Percentiles rank a stretch among this genome's conserved stretches.
Evolutionary conservation across 2,329 filamentous ascomycete species (phyloP).

Genomic region (Diaporthe citri): DNA sequence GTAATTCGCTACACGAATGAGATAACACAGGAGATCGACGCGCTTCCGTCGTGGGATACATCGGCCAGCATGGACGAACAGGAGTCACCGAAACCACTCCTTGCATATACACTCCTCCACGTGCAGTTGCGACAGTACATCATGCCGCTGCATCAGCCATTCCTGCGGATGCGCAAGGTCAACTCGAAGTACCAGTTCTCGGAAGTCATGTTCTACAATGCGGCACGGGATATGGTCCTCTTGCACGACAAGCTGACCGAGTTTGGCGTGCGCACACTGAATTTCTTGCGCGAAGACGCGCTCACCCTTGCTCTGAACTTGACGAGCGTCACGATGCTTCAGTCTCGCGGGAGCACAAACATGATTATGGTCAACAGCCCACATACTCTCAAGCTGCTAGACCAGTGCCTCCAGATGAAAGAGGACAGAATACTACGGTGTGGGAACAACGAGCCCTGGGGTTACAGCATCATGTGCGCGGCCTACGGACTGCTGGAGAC

Average conservation of each 20-base stretch:
- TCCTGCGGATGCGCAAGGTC: slow-evolving; percentile 69
- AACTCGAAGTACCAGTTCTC: slow-evolving; percentile 74
- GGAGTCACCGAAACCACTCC: slow-evolving; percentile 62
- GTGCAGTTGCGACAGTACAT: slow-evolving; percentile 73
- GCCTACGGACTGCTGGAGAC: slow-evolving; percentile 70
- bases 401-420: slow-evolving; percentile 72
- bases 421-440: slow-evolving; percentile 72
- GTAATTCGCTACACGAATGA: slow-evolving; percentile 73
- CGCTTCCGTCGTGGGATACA: slow-evolving; percentile 68
- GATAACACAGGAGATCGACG: slow-evolving; percentile 71
- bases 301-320: slow-evolving; percentile 72
- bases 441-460: slow-evolving; percentile 74
- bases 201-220: slow-evolving; percentile 74
- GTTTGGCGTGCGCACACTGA: slow-evolving; percentile 69
- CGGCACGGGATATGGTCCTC: slow-evolving; percentile 71
- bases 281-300: slow-evolving; percentile 71
- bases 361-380: slow-evolving; percentile 73
- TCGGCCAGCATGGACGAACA: slow-evolving; percentile 51
- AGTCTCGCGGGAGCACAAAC: slow-evolving; percentile 69
- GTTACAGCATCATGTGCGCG: slow-evolving; percentile 73
- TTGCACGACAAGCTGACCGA: slow-evolving; percentile 71
- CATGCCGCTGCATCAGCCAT: slow-evolving; percentile 71
- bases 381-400: slow-evolving; percentile 71
- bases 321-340: slow-evolving; percentile 71
- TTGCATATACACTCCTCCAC: slow-evolving; percentile 71